These are phyloP conservation scores for Pseudocercospora pini-densiflorae DNA, from an alignment of 2,329 filamentous ascomycete genomes.

Conservation along the genomic window DNA sequence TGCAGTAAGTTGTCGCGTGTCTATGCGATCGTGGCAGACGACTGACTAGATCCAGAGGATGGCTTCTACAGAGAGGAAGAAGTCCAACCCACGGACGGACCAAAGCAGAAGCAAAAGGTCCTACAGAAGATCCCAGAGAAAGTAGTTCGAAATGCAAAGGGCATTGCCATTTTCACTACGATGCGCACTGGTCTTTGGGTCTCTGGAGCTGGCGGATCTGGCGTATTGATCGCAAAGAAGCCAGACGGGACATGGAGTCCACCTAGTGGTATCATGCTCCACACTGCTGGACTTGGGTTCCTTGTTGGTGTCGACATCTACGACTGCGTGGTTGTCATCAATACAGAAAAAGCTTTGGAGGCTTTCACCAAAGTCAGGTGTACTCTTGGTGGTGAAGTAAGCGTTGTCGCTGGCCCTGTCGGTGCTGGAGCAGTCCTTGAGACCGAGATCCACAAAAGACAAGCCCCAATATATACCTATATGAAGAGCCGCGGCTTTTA, in stretches of 20 bases:
- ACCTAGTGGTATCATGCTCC: conserved; percentile 86
- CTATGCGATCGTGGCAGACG: neutral
- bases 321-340: conserved; percentile 92
- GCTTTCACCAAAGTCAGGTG: conserved; percentile 79
- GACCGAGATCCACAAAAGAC: conserved; percentile 68
- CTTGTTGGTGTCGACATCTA: conserved; percentile 93
- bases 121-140: conserved; percentile 82
- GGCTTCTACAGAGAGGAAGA: conserved; percentile 68
- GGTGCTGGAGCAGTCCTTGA: conserved; percentile 76
- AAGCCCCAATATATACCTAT: conserved; percentile 79
- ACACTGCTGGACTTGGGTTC: conserved; percentile 87
- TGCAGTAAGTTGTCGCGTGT: conserved; percentile 65
- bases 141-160: conserved; percentile 87
- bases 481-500: conserved; percentile 90
- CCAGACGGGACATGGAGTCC: conserved; percentile 90
- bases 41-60: conserved; percentile 55
- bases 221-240: conserved; percentile 81
- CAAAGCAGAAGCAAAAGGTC: conserved; percentile 65
- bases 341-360: conserved; percentile 81
- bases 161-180: conserved; percentile 90
- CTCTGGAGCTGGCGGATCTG: conserved; percentile 87
- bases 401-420: conserved; percentile 76
- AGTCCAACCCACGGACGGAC: conserved; percentile 51
- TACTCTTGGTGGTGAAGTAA: conserved; percentile 81
- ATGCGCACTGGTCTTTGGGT: conserved; percentile 94